Percentiles rank a stretch among this genome's conserved stretches.
Evolutionary conservation across 176 grass and related monocot species (phyloP).

Genomic region (Cocos nucifera): DNA sequence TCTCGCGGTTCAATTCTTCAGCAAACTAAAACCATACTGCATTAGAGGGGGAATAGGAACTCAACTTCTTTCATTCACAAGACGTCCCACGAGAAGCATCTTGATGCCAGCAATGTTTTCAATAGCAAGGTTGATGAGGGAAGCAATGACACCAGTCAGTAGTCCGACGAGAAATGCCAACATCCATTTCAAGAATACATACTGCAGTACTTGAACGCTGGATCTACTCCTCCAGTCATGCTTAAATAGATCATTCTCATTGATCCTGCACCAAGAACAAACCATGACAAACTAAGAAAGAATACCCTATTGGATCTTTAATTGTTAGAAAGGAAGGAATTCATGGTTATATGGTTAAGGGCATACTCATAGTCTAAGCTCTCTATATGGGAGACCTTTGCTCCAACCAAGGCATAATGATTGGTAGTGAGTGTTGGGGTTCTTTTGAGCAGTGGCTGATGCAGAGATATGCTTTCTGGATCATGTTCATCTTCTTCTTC

Average conservation of each 20-base stretch:
- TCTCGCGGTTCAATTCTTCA: too few relatives aligned
- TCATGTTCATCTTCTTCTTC: constrained; percentile 21
- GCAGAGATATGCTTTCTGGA: constrained; percentile 28
- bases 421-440: constrained; percentile 58
- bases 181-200: constrained; percentile 79
- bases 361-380: constrained; percentile 92
- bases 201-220: constrained; percentile 78
- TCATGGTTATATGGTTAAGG: background rate
- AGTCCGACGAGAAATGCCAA: constrained; percentile 85
- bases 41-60: background rate
- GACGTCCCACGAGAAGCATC: constrained; percentile 59
- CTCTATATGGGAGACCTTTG: constrained; percentile 95
- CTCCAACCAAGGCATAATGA: constrained; percentile 81
- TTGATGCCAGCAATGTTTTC: constrained; percentile 94
- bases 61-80: constrained; percentile 56
- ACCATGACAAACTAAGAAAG: constrained; percentile 7
- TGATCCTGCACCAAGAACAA: constrained; percentile 42
- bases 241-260: constrained; percentile 92
- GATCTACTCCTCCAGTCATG: constrained; percentile 94
- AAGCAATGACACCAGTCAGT: constrained; percentile 78
- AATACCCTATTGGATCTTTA: background rate
- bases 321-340: constrained; percentile 5
- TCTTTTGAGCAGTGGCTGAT: constrained; percentile 59
- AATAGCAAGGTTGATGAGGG: constrained; percentile 84
- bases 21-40: too few relatives aligned